These are phyloP conservation scores for Phialophora macrospora DNA, from an alignment of 2,329 filamentous ascomycete species.

Conservation along the genomic window DNA sequence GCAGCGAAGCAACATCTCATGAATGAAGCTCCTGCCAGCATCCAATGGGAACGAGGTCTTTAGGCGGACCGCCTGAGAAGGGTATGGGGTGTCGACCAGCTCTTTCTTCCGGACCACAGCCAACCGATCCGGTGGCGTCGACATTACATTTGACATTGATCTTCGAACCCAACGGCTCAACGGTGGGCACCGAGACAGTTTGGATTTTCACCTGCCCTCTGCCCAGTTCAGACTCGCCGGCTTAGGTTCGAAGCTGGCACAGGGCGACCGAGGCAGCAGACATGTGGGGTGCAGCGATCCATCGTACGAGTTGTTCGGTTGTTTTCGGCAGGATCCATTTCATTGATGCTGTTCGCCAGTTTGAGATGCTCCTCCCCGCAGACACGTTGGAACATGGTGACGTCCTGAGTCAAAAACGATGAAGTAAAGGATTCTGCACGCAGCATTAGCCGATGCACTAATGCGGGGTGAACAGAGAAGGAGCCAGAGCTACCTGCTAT, in stretches of 20 bases:
- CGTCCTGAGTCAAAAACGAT: neutral
- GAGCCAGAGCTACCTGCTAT: neutral
- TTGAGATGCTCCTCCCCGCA: neutral
- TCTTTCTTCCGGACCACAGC: neutral
- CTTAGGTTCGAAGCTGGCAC: neutral
- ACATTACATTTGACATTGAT: neutral
- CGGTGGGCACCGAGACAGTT: neutral
- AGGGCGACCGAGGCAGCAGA: neutral
- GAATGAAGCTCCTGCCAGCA: neutral
- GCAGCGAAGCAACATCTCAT: constrained; percentile 1
- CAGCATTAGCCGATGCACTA: neutral
- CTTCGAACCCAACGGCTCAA: neutral
- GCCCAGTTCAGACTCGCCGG: neutral
- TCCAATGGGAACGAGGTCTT: neutral
- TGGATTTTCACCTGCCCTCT: neutral
- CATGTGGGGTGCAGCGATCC: neutral
- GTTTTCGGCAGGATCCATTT: neutral
- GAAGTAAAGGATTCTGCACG: neutral
- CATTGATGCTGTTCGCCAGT: neutral
- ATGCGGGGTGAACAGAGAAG: neutral
- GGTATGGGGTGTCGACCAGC: neutral
- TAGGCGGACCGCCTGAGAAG: neutral
- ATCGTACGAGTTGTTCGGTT: neutral
- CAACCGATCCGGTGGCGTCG: neutral
- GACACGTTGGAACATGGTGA: neutral